A percentile compares a stretch with the other conserved stretches of the same genome.
phyloP scores from a whole-genome alignment of 345 rosid species.

The Arabidopsis arenosa region DNA sequence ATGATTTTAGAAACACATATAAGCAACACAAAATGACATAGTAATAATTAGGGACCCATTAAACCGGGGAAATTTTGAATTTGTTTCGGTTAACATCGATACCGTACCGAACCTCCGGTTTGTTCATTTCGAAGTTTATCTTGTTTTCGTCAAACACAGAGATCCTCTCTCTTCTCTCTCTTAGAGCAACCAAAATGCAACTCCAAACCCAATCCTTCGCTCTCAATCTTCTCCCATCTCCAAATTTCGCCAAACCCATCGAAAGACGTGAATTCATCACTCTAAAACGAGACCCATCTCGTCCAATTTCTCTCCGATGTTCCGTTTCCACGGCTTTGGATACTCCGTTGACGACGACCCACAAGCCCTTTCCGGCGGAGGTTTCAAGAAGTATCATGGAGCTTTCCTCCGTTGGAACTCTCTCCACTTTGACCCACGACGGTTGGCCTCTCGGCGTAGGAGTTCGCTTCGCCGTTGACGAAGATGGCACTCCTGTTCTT shows the following conservation, averaged over 20 bases:
- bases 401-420: conserved; percentile 75
- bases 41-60: too few species aligned
- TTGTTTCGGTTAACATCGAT: conserved; percentile 1
- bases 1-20: too few species aligned
- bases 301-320: conserved; percentile 54
- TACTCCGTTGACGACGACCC: conserved; percentile 37
- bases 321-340: conserved; percentile 60
- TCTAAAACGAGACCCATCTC: conserved; percentile 48
- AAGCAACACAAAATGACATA: too few species aligned
- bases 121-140: conserved; percentile 18
- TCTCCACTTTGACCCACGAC: conserved; percentile 63
- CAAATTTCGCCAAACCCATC: conserved; percentile 43
- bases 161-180: conserved; percentile 5
- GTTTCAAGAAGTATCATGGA: conserved; percentile 87
- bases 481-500: conserved; percentile 78
- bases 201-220: conserved; percentile 64
- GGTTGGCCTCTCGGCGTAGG: conserved; percentile 85
- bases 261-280: conserved; percentile 44
- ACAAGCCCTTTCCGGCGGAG: conserved; percentile 87
- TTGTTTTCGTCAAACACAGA: conserved; percentile 13
- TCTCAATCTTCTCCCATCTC: conserved; percentile 49
- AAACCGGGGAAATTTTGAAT: neutral
- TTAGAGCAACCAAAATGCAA: conserved; percentile 52
- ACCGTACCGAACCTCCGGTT: conserved; percentile 16
- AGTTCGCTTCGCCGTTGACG: conserved; percentile 81